These are phyloP conservation scores for Zalaria obscura DNA, from an alignment of 2,329 filamentous ascomycete species.

Conservation along the genomic window DNA sequence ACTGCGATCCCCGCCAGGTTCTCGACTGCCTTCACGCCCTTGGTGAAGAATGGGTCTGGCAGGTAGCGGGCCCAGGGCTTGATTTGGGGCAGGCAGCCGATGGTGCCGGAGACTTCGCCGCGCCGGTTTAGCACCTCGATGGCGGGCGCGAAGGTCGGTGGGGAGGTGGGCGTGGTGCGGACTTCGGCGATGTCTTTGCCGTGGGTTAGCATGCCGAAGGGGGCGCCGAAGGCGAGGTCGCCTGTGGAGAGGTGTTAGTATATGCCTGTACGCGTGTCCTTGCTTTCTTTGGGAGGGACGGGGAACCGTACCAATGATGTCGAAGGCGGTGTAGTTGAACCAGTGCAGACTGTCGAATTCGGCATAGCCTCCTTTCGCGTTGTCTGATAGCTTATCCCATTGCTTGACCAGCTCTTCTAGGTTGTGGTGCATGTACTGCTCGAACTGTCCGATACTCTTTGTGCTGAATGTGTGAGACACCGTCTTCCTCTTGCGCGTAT, in stretches of 20 bases:
- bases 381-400: constrained; percentile 52
- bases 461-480: constrained; percentile 76
- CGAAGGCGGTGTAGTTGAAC: constrained; percentile 58
- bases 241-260: constrained; percentile 15
- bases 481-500: constrained; percentile 79
- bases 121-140: constrained; percentile 81
- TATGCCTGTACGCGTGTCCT: no score
- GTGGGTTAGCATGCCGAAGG: constrained; percentile 70
- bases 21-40: constrained; percentile 60
- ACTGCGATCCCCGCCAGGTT: constrained; percentile 80
- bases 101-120: constrained; percentile 65
- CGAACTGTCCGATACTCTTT: constrained; percentile 70
- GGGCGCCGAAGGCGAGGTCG: constrained; percentile 57
- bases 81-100: constrained; percentile 60
- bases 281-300: no score
- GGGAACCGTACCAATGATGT: constrained; percentile 30
- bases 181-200: constrained; percentile 68
- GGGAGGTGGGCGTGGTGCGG: constrained; percentile 42
- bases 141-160: constrained; percentile 57
- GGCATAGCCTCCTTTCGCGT: constrained; percentile 40
- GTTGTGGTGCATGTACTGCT: constrained; percentile 76
- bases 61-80: constrained; percentile 71
- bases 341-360: constrained; percentile 62
- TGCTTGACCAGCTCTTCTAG: constrained; percentile 58
- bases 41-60: constrained; percentile 67